Evolutionary conservation across 2,329 filamentous ascomycete species (phyloP), one percentile per base, ranked within the genome.

Genomic region (Ilyonectria robusta): DNA sequence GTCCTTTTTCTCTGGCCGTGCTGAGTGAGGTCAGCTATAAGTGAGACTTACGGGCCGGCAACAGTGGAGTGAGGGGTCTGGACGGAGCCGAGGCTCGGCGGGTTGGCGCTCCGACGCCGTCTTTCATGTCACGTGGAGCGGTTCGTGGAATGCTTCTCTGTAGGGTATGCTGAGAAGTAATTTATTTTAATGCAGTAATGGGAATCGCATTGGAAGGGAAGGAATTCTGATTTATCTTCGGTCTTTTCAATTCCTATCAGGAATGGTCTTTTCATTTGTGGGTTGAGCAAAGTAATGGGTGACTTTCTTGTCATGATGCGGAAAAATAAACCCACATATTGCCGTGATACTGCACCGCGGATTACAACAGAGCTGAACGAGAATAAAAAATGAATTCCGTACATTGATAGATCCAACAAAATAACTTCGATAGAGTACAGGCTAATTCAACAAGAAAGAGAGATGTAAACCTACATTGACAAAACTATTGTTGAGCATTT

Each of bases 41-140:
- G 51, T 63, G 33, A 51, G 64, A 47, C 40, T 44, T 23, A 33
- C 42, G 42, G 57, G 23, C 31, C 51, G 55, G 64, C 8, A 48
- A 54, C 37, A 42, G 55, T 37, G 47, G 35, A 48, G 37, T 53
- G 54, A 54, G 59, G 59, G 62, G 65, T 44, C 60, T 42, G 26
- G 42, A 11, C 50, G 61, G 57, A 60, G 57, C 65, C 65, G 65
- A 67, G 65, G 65, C 61, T 65, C 65, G 65, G 64, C 42, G 40
- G 23, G 11, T 21, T 51, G 46, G 4, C 40, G 61, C 35, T 40
- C 19, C n/a, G 40, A 35, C 23, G 26, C 4, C 19, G 26, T 35
- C 21, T 37, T 48, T 15, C 10, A 57, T 11, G 44, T 65, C 56
- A 67, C 60, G 60, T 67, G 50, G 37, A n/a, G 15, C 15, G 19